Evolutionary conservation across 345 rosid genomes (phyloP), one percentile per base, ranked within the genome.

Genomic region (Hypericum androsaemum): DNA sequence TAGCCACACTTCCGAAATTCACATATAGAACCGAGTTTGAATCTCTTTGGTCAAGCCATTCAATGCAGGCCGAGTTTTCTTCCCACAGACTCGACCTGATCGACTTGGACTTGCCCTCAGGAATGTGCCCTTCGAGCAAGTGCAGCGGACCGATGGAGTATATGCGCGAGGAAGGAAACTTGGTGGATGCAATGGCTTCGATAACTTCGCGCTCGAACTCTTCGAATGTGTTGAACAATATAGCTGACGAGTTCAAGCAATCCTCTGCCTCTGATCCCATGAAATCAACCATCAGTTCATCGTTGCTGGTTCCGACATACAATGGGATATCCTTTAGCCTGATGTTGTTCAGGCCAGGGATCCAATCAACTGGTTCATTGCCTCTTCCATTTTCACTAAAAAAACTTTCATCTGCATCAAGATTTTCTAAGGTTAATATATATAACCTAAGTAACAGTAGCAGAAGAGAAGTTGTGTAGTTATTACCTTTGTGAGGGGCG

Each of bases 181-280:
- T 67, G 14, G 60, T 16, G 0, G 66, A 51, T 7, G 10, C 42
- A 17, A 79, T 32, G 3, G 50, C 69, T 7, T 70, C 53, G 9
- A 79, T 35, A 0, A 58, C 65, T 62, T 70, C 54, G 0, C 52
- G 40, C 40, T 78, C 83, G 3, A 64, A 38, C 45, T 66, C 78
- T n/a, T 71, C 68, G 22, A 74, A 74, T 3, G 79, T 63, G 73
- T 74, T 67, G 39, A 78, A 59, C 41, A 78, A 43, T 36, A 75
- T 57, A 32, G 76, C 53, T 5, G 72, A 53, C 2, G 70, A 60
- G 28, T 62, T 63, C 60, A 64, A 43, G 54, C 56, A 54, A 47
- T 60, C 53, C 14, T 69, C 47, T 15, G 62, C 43, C 43, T 61
- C 73, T 14, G 16, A n/a, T 11, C 42, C 15, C 39, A 22, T 0